Conservation (phyloP, 1,284 basidiomycete genomes). For the Ganoderma lingzhi region DNA sequence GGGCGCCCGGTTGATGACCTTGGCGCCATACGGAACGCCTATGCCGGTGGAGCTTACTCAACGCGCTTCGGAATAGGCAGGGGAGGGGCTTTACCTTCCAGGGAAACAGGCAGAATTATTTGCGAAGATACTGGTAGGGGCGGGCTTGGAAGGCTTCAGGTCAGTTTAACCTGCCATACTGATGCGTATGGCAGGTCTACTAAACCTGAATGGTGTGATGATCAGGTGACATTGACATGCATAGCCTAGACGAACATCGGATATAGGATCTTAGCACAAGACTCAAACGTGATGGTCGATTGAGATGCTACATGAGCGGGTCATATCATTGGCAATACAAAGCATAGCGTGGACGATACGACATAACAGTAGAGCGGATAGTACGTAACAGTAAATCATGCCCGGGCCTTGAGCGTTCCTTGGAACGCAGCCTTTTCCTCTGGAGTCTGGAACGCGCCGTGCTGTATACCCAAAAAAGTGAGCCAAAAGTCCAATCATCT, state of each 20-base stretch:
- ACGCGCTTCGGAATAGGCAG: too few species aligned
- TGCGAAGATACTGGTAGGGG: too few species aligned
- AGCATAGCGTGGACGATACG: constrained; percentile 49
- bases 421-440: constrained; percentile 97
- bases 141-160: too few species aligned
- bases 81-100: too few species aligned
- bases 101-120: too few species aligned
- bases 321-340: constrained; percentile 46
- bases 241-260: not conserved
- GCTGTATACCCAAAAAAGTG: constrained; percentile 54
- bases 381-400: constrained; percentile 47
- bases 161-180: too few species aligned
- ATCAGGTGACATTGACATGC: not conserved
- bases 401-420: constrained; percentile 87
- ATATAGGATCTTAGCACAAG: not conserved
- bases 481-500: constrained; percentile 3
- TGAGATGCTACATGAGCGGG: constrained; percentile 31
- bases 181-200: too few species aligned
- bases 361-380: constrained; percentile 41
- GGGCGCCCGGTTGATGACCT: too few species aligned
- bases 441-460: constrained; percentile 94
- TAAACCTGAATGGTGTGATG: too few species aligned
- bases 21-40: too few species aligned
- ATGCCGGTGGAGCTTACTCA: too few species aligned
- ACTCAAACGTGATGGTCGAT: constrained; percentile 26